Percentiles rank a stretch among this genome's conserved stretches.
These are phyloP conservation scores for Melampsora larici-populina DNA, from an alignment of 1,284 basidiomycete species.

Conservation along the genomic window DNA sequence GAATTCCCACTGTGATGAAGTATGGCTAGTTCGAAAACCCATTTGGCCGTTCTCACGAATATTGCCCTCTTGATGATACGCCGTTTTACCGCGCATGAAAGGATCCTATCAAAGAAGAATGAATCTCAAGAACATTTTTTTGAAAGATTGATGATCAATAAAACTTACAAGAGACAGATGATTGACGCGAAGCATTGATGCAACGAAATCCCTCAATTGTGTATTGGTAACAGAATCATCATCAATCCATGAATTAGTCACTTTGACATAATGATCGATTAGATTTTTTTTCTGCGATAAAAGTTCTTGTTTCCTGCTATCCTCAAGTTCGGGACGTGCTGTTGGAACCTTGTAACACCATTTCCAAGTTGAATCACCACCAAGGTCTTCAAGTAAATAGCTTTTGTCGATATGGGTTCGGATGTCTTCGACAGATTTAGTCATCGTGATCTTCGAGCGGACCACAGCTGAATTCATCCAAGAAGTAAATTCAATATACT, in stretches of 20 bases:
- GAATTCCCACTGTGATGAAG: too few relatives aligned
- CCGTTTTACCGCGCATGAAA: too few relatives aligned
- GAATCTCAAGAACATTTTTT: too few relatives aligned
- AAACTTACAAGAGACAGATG: background rate
- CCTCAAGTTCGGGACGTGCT: background rate
- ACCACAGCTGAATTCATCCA: constrained; percentile 21
- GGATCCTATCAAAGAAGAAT: too few relatives aligned
- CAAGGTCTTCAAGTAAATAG: background rate
- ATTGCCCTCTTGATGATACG: too few relatives aligned
- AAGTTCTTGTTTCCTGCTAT: constrained; percentile 39
- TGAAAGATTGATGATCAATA: too few relatives aligned
- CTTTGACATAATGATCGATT: background rate
- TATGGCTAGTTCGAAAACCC: too few relatives aligned
- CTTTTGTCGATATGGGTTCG: background rate
- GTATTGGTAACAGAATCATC: background rate
- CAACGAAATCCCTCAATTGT: background rate
- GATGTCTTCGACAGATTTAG: constrained; percentile 47
- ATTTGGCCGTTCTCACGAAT: too few relatives aligned
- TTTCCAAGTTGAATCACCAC: constrained; percentile 1
- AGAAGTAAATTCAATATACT: too few relatives aligned
- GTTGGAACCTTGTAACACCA: too few relatives aligned
- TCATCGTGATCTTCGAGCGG: constrained; percentile 42
- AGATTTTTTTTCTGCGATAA: constrained; percentile 48
- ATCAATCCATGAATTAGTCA: background rate
- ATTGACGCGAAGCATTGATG: too few relatives aligned